Evolutionary conservation across 495 filamentous ascomycete genomes (phyloP).

Genomic region (Pseudomonodictys pantanalensis): DNA sequence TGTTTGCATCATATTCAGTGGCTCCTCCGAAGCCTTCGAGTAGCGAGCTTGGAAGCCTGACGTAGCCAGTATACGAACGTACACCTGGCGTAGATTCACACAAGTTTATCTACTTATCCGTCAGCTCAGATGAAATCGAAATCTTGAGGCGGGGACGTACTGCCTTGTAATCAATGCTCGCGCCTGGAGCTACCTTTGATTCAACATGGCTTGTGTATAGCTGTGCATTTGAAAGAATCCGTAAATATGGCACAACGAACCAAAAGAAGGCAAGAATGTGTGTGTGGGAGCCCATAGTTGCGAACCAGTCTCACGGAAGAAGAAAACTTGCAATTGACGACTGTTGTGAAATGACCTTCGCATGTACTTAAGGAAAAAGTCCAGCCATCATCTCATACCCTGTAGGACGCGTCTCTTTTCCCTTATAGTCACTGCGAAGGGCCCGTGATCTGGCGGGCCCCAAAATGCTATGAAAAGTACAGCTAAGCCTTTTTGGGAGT

Average conservation of each 20-base stretch:
- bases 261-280: background rate
- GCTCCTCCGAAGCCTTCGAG: background rate
- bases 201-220: background rate
- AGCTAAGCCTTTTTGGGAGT: background rate
- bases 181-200: background rate
- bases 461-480: too few relatives aligned
- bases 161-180: background rate
- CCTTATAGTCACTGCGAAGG: too few relatives aligned
- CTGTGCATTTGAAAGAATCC: background rate
- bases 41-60: constrained; percentile 14
- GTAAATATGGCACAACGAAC: too few relatives aligned
- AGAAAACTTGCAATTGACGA: background rate
- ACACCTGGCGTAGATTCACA: constrained; percentile 25
- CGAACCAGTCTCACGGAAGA: background rate
- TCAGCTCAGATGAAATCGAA: background rate
- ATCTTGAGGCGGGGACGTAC: background rate
- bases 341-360: background rate
- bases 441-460: too few relatives aligned
- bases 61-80: constrained; percentile 16
- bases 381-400: background rate
- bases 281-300: background rate
- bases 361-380: background rate
- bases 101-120: constrained; percentile 4
- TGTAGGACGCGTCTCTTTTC: background rate
- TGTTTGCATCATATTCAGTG: constrained; percentile 10